Evolutionary conservation across 768 basidiomycete species (phyloP).

Genomic region (Amanita molliuscula): DNA sequence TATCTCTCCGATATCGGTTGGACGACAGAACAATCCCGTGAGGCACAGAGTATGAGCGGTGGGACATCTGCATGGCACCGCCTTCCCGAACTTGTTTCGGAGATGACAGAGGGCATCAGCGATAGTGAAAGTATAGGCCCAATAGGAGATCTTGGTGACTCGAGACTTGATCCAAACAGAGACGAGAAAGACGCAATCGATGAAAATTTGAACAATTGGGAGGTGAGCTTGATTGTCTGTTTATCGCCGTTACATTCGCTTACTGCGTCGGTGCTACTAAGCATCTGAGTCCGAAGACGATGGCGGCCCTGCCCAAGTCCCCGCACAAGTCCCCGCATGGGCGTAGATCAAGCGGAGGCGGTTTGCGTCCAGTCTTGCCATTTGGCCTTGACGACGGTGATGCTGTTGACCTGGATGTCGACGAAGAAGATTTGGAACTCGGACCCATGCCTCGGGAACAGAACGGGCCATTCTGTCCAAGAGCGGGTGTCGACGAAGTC

Average conservation of each 20-base stretch:
- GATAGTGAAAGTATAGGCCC: constrained; percentile 91
- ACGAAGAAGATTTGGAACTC: constrained; percentile 62
- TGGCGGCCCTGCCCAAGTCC: constrained; percentile 88
- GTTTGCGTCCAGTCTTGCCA: constrained; percentile 71
- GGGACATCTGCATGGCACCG: constrained; percentile 71
- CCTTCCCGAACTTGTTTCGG: constrained; percentile 66
- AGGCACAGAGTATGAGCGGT: constrained; percentile 21
- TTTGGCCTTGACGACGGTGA: constrained; percentile 69
- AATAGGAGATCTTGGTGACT: constrained; percentile 80
- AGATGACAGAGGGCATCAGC: constrained; percentile 81
- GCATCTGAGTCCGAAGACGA: constrained; percentile 96
- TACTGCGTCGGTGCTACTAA: constrained; percentile 30
- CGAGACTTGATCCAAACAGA: constrained; percentile 49
- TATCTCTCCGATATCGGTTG: constrained; percentile 83
- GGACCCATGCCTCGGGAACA: constrained; percentile 72
- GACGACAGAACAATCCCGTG: constrained; percentile 43
- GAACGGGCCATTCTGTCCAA: constrained; percentile 63
- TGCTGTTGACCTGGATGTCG: constrained; percentile 61
- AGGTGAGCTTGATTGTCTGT: constrained; percentile 43
- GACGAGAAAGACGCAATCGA: constrained; percentile 58
- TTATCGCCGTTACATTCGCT: not conserved
- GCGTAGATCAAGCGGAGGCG: constrained; percentile 73
- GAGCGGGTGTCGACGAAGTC: constrained; percentile 82
- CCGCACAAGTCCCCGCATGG: constrained; percentile 88
- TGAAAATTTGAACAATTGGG: constrained; percentile 92